Base-by-base conservation (phyloP, 202 grass and related monocot species). In the Eragrostis tef region DNA sequence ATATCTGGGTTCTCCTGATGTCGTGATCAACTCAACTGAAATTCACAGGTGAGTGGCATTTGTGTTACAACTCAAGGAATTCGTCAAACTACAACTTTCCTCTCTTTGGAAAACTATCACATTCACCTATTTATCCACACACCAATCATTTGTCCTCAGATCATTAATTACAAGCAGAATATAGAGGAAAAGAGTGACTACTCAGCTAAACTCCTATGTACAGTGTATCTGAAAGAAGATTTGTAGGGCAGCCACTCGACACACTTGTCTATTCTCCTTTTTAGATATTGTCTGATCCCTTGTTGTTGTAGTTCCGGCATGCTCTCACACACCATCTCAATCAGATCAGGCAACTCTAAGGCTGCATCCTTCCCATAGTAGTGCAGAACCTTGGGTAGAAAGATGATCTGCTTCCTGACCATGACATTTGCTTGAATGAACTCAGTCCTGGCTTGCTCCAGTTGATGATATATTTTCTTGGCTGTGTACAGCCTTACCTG, bases 401-500 rank as follows among this genome's bases (percentile, higher is more conserved):
- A 73, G 64, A 99, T 93, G 27, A 59, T 84, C 53, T 91, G 91
- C 68, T 90, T 93, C 63, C 86, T 75, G 71, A 96, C 50, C 4
- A 73, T 75, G 11, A 91, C 84, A 83, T 90, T 95, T 65, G 85
- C 87, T 80, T 84, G 75, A 87, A 93, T 83, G 66, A 95, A 95
- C 74, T 99, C 94, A 10, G 70, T 63, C 71, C 73, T 99, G 9
- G 96, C 93, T 71, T 88, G 87, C 64, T 93, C 83, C 60, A 99
- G 41, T 85, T 96, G 87, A 77, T 83, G 81, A 49, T 90, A 51
- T 42, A 93, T 76, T 44, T 85, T 88, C 80, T 96, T 99, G 47
- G 87, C 85, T 48, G 83, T 92, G 81, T 99, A 99, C 48, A 94
- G 78, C 77, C 96, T 88, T 74, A 99, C 82, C 96, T 99, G 86